These are phyloP conservation scores for Goniomonas avonlea DNA, from an alignment of 78 protist genomes.

Conservation along the genomic window DNA sequence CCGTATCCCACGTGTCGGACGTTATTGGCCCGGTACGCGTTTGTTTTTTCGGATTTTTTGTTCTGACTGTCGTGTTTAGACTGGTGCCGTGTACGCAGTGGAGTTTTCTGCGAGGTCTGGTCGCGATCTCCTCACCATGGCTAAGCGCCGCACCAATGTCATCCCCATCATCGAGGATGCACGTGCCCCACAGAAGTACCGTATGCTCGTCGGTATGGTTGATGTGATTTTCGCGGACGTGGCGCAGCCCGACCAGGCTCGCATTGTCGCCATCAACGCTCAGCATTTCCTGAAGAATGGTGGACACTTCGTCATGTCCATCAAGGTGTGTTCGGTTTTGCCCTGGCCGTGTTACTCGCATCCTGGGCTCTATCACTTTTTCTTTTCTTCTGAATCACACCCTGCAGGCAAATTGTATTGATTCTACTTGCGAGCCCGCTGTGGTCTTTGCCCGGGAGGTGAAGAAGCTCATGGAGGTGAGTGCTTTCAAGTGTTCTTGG, in stretches of 20 bases:
- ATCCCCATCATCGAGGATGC: slow-evolving; percentile 99
- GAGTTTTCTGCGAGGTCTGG: slow-evolving; percentile 98
- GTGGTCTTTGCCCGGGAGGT: slow-evolving; percentile 91
- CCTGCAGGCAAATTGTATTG: slow-evolving; percentile 94
- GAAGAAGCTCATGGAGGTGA: slow-evolving; percentile 63
- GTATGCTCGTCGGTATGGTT: slow-evolving; percentile 98
- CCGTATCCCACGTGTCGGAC: slow-evolving; percentile 98
- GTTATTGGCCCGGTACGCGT: slow-evolving; percentile 91
- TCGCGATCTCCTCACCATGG: slow-evolving; percentile 95
- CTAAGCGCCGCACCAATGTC: slow-evolving; percentile 95
- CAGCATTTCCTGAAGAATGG: slow-evolving; percentile 95
- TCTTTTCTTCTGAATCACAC: background rate
- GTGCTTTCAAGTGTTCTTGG: too few species aligned
- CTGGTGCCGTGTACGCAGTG: slow-evolving; percentile 97
- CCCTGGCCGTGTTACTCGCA: background rate
- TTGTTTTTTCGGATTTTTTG: too few species aligned
- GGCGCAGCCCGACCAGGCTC: slow-evolving; percentile 99
- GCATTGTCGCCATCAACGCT: slow-evolving; percentile 97
- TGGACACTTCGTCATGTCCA: slow-evolving; percentile 95
- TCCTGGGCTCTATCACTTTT: too few species aligned
- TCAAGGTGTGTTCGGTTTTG: slow-evolving; percentile 67
- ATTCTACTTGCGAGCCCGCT: slow-evolving; percentile 90
- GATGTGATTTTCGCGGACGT: slow-evolving; percentile 98
- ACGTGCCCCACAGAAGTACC: slow-evolving; percentile 94
- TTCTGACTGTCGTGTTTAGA: too few species aligned